Conservation (phyloP, 495 filamentous ascomycete genomes). For the Astrothelium subdiscretum region DNA sequence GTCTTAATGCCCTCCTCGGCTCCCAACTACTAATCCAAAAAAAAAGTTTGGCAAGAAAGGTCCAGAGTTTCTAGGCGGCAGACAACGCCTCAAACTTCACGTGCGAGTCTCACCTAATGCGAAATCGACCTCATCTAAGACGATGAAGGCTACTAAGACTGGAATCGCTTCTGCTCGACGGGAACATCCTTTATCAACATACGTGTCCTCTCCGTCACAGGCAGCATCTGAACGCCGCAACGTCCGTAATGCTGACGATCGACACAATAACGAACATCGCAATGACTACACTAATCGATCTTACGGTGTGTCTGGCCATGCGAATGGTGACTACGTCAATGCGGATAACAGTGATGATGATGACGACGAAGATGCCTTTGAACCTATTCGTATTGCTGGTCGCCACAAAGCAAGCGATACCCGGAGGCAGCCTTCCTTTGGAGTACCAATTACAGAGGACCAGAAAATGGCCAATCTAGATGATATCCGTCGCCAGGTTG, state of each 20-base stretch:
- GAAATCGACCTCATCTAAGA: conserved; percentile 25
- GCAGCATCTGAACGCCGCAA: conserved; percentile 38
- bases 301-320: conserved; percentile 38
- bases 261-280: conserved; percentile 22
- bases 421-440: conserved; percentile 27
- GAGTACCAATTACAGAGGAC: conserved; percentile 65
- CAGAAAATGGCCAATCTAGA: conserved; percentile 47
- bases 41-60: conserved; percentile 40
- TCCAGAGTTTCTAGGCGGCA: conserved; percentile 38
- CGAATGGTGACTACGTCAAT: conserved; percentile 28
- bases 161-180: conserved; percentile 23
- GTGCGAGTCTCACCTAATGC: conserved; percentile 42
- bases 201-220: conserved; percentile 73
- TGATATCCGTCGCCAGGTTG: conserved; percentile 48
- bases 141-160: conserved; percentile 13
- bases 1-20: conserved; percentile 12
- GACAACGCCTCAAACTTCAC: conserved; percentile 44
- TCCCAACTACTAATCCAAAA: conserved; percentile 11
- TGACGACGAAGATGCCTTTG: conserved; percentile 44
- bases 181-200: conserved; percentile 57
- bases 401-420: conserved; percentile 6
- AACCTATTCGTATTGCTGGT: conserved; percentile 38
- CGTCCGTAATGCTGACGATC: conserved; percentile 29
- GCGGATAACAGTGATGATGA: conserved; percentile 33
- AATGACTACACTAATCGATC: conserved; percentile 40